phyloP scores from a whole-genome alignment of 2,329 filamentous ascomycete genomes.

The Chrysosporium queenslandicum region DNA sequence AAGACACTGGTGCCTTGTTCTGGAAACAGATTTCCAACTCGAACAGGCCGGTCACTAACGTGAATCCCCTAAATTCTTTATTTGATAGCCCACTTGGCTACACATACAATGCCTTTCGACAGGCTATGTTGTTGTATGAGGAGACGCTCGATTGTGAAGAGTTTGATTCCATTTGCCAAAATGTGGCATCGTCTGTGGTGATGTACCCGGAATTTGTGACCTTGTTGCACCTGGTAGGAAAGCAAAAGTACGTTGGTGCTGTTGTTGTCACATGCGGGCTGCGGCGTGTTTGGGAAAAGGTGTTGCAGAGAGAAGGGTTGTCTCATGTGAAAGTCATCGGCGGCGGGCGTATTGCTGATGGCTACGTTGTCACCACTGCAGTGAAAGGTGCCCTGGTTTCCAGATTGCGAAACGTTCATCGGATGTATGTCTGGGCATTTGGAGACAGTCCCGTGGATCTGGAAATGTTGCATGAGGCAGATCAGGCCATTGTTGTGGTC shows the following conservation, averaged over 20 bases:
- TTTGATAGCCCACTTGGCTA: constrained; percentile 43
- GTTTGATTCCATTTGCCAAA: constrained; percentile 40
- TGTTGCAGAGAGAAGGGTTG: constrained; percentile 40
- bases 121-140: constrained; percentile 46
- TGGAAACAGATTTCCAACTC: constrained; percentile 31
- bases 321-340: constrained; percentile 45
- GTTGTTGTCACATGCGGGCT: constrained; percentile 50
- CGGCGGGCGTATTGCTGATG: constrained; percentile 40
- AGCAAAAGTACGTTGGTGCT: constrained; percentile 33
- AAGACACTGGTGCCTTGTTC: constrained; percentile 45
- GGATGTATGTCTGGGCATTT: constrained; percentile 44
- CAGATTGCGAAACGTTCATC: constrained; percentile 29
- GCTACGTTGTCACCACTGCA: constrained; percentile 42
- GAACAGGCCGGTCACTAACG: neutral
- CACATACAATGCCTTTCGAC: constrained; percentile 46
- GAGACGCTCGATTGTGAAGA: constrained; percentile 29
- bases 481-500: constrained; percentile 48
- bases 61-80: constrained; percentile 32
- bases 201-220: constrained; percentile 42
- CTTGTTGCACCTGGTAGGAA: constrained; percentile 32
- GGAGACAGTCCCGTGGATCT: constrained; percentile 53
- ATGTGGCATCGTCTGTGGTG: constrained; percentile 34
- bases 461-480: constrained; percentile 45
- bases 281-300: constrained; percentile 45
- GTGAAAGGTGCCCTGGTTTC: constrained; percentile 44